Evolutionary conservation across 768 basidiomycete genomes (phyloP), one percentile per base, ranked within the genome.

Genomic region (Leccinum longicurvipes): DNA sequence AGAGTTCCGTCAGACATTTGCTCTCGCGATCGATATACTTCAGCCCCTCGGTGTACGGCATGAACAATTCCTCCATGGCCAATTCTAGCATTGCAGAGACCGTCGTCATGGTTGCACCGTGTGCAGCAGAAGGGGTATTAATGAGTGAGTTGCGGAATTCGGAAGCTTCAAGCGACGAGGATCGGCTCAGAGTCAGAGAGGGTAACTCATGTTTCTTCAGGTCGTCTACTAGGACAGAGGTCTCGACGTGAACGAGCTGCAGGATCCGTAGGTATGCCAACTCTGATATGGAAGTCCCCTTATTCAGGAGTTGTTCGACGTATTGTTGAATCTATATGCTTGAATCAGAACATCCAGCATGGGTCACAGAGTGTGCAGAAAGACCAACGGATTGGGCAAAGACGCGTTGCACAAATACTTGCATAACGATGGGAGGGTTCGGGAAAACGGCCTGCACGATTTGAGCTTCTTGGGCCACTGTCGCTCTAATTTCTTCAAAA

Each of bases 401-500:
- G 1, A 99, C 93, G 31, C 97, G 81, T 66, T 98, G 97, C 41
- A 99, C 70, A 72, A 99, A 98, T 15, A 98, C 95, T 70, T 97
- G 93, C 93, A 98, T 95, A 4, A 99, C 97, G 15, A 92, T 83
- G 17, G 89, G 84, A 9, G 97, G 96, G 63, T 96, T 93, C 1
- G 97, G 97, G 71, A 99, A 99, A 12, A 99, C 97, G 3, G 94
- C 96, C 70, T 97, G 95, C 27, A 99, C 95, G 51, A 99, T 99
- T 67, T 98, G 93, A 1, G 92, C 89, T 72, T 99, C 97, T 54
- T 96, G 94, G 31, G 88, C 91, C 23, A 98, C 93, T 0, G 96
- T 98, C 4, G 79, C 78, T 41, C 93, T 80, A 54, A 99, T 98
- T 70, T 98, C 94, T 21, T 77, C 76, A 65, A 96, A 92, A 32